These are phyloP conservation scores for Neltuma alba DNA, from an alignment of 306 rosid species.

Conservation along the genomic window DNA sequence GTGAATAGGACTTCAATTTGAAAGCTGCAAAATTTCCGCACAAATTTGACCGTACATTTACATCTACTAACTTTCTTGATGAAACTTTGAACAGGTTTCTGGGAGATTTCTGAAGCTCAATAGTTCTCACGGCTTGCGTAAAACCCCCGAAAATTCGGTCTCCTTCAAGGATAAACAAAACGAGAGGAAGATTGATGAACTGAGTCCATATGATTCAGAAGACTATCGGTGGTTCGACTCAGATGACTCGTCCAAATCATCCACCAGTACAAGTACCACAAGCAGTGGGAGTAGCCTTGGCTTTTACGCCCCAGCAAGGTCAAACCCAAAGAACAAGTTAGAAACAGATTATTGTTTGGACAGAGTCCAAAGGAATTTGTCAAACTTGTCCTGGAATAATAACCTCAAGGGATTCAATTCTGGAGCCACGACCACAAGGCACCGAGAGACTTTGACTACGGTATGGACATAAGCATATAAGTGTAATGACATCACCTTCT, in stretches of 20 bases:
- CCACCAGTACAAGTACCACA: not conserved
- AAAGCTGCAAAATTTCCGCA: not conserved
- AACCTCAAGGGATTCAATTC: slow-evolving; percentile 33
- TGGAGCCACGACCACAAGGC: slow-evolving; percentile 26
- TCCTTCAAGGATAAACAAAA: slow-evolving; percentile 37
- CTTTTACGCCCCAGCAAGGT: not conserved
- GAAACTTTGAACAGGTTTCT: slow-evolving; percentile 46
- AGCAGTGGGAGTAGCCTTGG: slow-evolving; percentile 34
- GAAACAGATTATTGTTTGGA: not conserved
- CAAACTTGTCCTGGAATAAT: too few species aligned
- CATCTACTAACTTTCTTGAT: not conserved
- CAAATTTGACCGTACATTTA: not conserved
- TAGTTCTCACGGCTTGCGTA: slow-evolving; percentile 24
- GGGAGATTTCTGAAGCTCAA: slow-evolving; percentile 48
- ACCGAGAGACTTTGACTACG: slow-evolving; percentile 33
- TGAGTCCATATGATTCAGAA: slow-evolving; percentile 41
- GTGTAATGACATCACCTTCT: not conserved
- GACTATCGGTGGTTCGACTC: slow-evolving; percentile 45
- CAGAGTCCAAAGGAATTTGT: slow-evolving; percentile 24
- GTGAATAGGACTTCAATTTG: not conserved
- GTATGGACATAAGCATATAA: slow-evolving; percentile 21
- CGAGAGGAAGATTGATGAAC: slow-evolving; percentile 29
- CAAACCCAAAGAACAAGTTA: slow-evolving; percentile 10
- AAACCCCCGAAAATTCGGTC: slow-evolving; percentile 29
- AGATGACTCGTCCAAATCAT: slow-evolving; percentile 38